These are phyloP conservation scores for Farysia itapuensis DNA, from an alignment of 1,284 basidiomycete species.

Conservation along the genomic window DNA sequence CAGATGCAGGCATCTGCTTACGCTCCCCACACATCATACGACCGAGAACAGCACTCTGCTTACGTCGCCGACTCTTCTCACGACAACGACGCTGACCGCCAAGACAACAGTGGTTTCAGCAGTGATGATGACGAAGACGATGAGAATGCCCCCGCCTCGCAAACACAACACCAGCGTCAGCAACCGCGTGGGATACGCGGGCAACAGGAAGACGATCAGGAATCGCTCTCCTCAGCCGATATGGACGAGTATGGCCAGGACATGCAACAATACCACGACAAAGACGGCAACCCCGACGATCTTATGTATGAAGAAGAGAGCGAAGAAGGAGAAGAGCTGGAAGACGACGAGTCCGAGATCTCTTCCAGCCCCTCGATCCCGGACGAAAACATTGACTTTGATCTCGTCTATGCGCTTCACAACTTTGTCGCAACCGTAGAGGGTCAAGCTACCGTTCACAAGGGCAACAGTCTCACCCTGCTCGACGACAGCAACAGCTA, in stretches of 20 bases:
- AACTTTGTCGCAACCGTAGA: slow-evolving; percentile 59
- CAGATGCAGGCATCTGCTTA: slow-evolving; percentile 39
- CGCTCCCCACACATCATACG: slow-evolving; percentile 13
- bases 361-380: slow-evolving; percentile 59
- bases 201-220: slow-evolving; percentile 3
- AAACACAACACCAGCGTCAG: slow-evolving; percentile 6
- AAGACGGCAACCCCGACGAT: slow-evolving; percentile 36
- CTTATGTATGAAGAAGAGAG: slow-evolving; percentile 47
- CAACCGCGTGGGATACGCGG: slow-evolving; percentile 9
- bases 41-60: slow-evolving; percentile 3
- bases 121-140: slow-evolving; percentile 44
- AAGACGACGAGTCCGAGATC: slow-evolving; percentile 57
- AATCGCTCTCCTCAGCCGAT: slow-evolving; percentile 3
- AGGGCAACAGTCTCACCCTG: slow-evolving; percentile 58
- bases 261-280: slow-evolving; percentile 8
- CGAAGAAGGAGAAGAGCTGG: slow-evolving; percentile 47
- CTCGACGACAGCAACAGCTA: slow-evolving; percentile 60
- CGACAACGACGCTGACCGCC: slow-evolving; percentile 9
- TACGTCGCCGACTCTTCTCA: slow-evolving; percentile 3
- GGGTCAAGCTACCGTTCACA: slow-evolving; percentile 59
- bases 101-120: slow-evolving; percentile 46
- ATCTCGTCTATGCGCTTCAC: slow-evolving; percentile 59
- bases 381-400: slow-evolving; percentile 60
- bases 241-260: slow-evolving; percentile 20
- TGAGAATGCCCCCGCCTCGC: slow-evolving; percentile 27